A percentile compares a stretch with the other conserved stretches of the same genome.
These are phyloP conservation scores for Fraxinus quadrangulata DNA, from an alignment of 257 asterid genomes.

Conservation along the genomic window DNA sequence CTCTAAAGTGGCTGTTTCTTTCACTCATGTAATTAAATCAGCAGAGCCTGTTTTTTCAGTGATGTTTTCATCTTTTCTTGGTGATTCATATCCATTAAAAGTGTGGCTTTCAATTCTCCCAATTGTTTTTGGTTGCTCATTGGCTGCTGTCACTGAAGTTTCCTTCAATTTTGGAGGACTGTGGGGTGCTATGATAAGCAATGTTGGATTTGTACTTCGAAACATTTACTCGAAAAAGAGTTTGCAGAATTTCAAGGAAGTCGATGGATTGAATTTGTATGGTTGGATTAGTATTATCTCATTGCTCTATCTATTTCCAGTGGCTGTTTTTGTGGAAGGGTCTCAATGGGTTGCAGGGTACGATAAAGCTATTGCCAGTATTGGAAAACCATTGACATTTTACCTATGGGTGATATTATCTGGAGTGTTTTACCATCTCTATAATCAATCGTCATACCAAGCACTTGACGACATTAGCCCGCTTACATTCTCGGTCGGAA, in stretches of 20 bases:
- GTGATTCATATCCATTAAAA: constrained; percentile 72
- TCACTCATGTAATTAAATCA: constrained; percentile 93
- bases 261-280: constrained; percentile 83
- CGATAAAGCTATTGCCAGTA: constrained; percentile 61
- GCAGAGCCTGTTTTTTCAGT: constrained; percentile 96
- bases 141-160: constrained; percentile 94
- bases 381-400: constrained; percentile 63
- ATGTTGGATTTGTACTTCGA: constrained; percentile 85
- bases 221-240: constrained; percentile 84
- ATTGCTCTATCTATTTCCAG: constrained; percentile 72
- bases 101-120: constrained; percentile 94
- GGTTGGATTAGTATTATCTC: constrained; percentile 85
- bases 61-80: constrained; percentile 75
- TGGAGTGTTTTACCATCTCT: constrained; percentile 83
- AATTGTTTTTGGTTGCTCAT: constrained; percentile 92
- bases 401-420: constrained; percentile 84
- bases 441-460: constrained; percentile 89
- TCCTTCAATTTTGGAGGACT: constrained; percentile 84
- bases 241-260: constrained; percentile 80
- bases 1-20: constrained; percentile 94
- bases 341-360: constrained; percentile 92
- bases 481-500: constrained; percentile 88
- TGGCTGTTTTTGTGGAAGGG: constrained; percentile 86
- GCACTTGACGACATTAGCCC: constrained; percentile 97
- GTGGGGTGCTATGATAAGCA: constrained; percentile 89